These are phyloP conservation scores for Vararia minispora DNA, from an alignment of 768 basidiomycete genomes.

Conservation along the genomic window DNA sequence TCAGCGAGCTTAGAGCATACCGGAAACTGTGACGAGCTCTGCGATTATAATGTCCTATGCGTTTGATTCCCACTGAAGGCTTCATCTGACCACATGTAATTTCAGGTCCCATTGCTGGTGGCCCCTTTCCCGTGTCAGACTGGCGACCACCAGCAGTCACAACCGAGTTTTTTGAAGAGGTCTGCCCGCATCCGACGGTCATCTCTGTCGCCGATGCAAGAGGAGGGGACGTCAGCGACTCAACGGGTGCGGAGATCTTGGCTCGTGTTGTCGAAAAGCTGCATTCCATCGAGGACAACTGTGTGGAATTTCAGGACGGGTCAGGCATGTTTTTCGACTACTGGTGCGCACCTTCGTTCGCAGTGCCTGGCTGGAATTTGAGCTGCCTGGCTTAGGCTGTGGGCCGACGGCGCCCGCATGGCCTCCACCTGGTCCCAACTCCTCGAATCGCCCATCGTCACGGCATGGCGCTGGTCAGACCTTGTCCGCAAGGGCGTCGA, in stretches of 20 bases:
- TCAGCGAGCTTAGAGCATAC: no score
- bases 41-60: no score
- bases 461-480: constrained; percentile 15
- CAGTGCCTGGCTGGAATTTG: no score
- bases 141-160: background rate
- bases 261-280: background rate
- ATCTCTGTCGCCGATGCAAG: background rate
- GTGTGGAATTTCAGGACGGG: background rate
- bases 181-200: background rate
- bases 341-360: no score
- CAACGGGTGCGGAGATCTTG: background rate
- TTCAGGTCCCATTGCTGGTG: constrained; percentile 5
- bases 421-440: constrained; percentile 6
- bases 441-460: constrained; percentile 10
- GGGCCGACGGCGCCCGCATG: no score
- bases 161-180: background rate
- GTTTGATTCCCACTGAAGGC: no score
- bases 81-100: background rate
- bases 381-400: no score
- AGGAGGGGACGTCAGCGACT: background rate
- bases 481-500: constrained; percentile 16
- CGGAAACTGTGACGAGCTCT: no score
- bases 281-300: background rate
- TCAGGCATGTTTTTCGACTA: background rate
- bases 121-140: background rate